Conservation (phyloP, 2,329 filamentous ascomycete species). For the Ophioceras dolichostomum region DNA sequence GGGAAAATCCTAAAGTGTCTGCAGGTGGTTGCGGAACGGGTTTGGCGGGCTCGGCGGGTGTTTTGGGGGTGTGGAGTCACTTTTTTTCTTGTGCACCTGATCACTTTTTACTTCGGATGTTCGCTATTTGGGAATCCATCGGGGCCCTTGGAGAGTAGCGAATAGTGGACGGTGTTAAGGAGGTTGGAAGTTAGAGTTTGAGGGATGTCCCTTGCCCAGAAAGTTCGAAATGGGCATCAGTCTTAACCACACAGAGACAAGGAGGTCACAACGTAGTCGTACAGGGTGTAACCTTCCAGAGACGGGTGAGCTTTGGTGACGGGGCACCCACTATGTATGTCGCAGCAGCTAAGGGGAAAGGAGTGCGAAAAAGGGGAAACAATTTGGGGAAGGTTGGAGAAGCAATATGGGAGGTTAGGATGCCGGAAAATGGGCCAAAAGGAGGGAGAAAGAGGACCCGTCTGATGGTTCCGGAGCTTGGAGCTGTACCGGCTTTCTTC, state of each 20-base stretch:
- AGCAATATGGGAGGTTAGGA: not conserved
- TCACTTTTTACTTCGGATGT: not conserved
- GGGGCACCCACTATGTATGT: not conserved
- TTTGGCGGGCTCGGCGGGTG: no score
- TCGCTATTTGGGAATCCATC: no score
- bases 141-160: no score
- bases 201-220: no score
- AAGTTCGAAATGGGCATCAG: no score
- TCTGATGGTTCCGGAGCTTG: not conserved
- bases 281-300: not conserved
- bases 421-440: not conserved
- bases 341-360: not conserved
- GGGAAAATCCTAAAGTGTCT: not conserved
- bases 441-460: not conserved
- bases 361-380: not conserved
- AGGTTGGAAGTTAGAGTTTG: no score
- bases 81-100: not conserved
- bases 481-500: no score
- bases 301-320: not conserved
- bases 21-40: not conserved
- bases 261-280: not conserved
- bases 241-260: no score
- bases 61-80: not conserved
- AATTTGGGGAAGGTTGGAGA: constrained; percentile 1
- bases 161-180: no score